Conservation (phyloP, 2,329 filamentous ascomycete species). For the Canariomyces notabilis region DNA sequence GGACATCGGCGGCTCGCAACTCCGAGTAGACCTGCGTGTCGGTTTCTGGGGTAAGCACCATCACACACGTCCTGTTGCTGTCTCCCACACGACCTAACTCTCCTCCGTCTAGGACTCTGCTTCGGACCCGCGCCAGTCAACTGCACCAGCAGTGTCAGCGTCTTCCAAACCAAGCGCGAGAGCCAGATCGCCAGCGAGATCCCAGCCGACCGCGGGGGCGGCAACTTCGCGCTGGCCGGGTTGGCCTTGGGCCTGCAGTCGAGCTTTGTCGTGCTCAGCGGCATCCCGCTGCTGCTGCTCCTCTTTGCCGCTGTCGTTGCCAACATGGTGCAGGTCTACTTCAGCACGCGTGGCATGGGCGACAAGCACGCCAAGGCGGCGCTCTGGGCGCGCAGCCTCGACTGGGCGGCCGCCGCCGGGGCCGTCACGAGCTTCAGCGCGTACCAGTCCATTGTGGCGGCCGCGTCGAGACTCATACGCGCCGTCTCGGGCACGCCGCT, state of each 20-base stretch:
- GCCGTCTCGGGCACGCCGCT: slow-evolving; percentile 9
- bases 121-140: slow-evolving; percentile 18
- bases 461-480: slow-evolving; percentile 13
- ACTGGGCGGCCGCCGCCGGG: slow-evolving; percentile 21
- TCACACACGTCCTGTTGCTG: background rate
- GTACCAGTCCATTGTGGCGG: slow-evolving; percentile 12
- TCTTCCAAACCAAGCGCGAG: slow-evolving; percentile 6
- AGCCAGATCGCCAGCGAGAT: slow-evolving; percentile 11
- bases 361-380: slow-evolving; percentile 20
- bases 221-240: slow-evolving; percentile 17
- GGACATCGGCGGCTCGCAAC: slow-evolving; percentile 11
- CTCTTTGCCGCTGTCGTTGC: slow-evolving; percentile 14
- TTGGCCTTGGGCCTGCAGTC: slow-evolving; percentile 20
- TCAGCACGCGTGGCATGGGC: slow-evolving; percentile 8
- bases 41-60: slow-evolving; percentile 17
- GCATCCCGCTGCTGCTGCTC: slow-evolving; percentile 17
- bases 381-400: slow-evolving; percentile 20
- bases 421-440: slow-evolving; percentile 10
- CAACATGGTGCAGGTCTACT: slow-evolving; percentile 20
- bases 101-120: slow-evolving; percentile 15
- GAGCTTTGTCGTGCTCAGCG: slow-evolving; percentile 18
- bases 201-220: slow-evolving; percentile 10
- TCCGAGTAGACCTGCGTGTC: slow-evolving; percentile 18
- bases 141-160: slow-evolving; percentile 12
- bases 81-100: background rate